phyloP scores from a whole-genome alignment of 768 basidiomycete species.

The Favolaschia claudopus region DNA sequence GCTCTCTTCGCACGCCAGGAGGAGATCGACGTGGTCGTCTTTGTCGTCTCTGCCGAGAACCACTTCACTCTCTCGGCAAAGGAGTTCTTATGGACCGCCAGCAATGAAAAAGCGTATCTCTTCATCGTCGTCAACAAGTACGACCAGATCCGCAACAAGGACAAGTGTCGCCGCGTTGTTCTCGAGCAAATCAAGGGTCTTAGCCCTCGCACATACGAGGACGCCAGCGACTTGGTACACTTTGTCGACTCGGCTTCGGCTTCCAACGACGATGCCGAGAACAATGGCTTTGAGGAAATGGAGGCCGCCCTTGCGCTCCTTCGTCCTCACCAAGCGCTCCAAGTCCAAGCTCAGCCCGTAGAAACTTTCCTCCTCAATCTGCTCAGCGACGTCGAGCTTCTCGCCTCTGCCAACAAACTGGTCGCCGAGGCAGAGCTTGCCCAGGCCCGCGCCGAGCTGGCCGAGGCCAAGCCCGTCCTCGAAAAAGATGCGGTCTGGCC shows the following conservation, averaged over 20 bases:
- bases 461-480: constrained; percentile 76
- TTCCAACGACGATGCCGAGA: constrained; percentile 61
- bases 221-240: constrained; percentile 93
- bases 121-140: constrained; percentile 99
- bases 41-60: constrained; percentile 97
- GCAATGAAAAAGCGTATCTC: constrained; percentile 96
- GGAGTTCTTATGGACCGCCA: constrained; percentile 92
- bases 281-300: constrained; percentile 83
- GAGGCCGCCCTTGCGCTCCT: constrained; percentile 90
- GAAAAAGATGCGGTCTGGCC: constrained; percentile 85
- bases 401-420: constrained; percentile 85
- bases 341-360: constrained; percentile 96
- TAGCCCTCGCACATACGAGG: constrained; percentile 91
- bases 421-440: constrained; percentile 84
- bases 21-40: constrained; percentile 98
- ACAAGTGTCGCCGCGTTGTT: constrained; percentile 85
- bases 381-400: constrained; percentile 88
- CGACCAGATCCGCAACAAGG: constrained; percentile 95
- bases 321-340: constrained; percentile 94
- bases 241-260: constrained; percentile 92
- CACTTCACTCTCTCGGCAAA: constrained; percentile 96
- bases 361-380: constrained; percentile 91
- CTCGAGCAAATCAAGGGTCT: constrained; percentile 94
- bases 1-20: constrained; percentile 95
- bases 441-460: constrained; percentile 73